These are phyloP conservation scores for Colletotrichum sansevieriae DNA, from an alignment of 2,329 filamentous ascomycete genomes.

Conservation along the genomic window DNA sequence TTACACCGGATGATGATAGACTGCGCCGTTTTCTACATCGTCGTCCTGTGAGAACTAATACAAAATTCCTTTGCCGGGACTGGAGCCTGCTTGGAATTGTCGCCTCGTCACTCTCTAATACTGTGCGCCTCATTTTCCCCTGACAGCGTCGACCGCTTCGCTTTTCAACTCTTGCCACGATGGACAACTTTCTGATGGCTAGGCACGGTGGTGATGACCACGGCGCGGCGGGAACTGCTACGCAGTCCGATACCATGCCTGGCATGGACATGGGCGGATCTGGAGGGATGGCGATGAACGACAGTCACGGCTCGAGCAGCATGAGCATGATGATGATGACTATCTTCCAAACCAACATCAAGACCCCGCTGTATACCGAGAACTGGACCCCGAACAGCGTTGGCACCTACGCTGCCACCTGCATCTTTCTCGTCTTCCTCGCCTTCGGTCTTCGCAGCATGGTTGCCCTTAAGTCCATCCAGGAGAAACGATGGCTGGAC, in stretches of 20 bases:
- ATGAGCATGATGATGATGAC: conserved; percentile 56
- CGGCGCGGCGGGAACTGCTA: conserved; percentile 14
- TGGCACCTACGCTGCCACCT: conserved; percentile 86
- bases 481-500: conserved; percentile 75
- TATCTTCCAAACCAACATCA: conserved; percentile 71
- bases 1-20: neutral
- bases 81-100: conserved; percentile 35
- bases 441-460: conserved; percentile 77
- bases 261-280: conserved; percentile 37
- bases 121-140: neutral
- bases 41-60: conserved; percentile 2
- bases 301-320: conserved; percentile 17
- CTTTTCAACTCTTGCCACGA: conserved; percentile 4
- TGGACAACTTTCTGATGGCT: conserved; percentile 35
- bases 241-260: conserved; percentile 34
- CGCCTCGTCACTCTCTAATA: conserved; percentile 9
- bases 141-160: conserved; percentile 25
- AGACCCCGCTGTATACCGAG: conserved; percentile 68
- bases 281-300: conserved; percentile 32
- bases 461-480: conserved; percentile 77
- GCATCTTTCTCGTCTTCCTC: conserved; percentile 89
- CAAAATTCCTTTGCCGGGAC: conserved; percentile 25
- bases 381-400: conserved; percentile 79
- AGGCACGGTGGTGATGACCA: conserved; percentile 35
- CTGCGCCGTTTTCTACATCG: conserved; percentile 2